Percentiles rank a stretch among this genome's conserved stretches.
These are phyloP conservation scores for Coccomyxa subellipsoidea DNA, from an alignment of 163 green algal genomes.

Conservation along the genomic window DNA sequence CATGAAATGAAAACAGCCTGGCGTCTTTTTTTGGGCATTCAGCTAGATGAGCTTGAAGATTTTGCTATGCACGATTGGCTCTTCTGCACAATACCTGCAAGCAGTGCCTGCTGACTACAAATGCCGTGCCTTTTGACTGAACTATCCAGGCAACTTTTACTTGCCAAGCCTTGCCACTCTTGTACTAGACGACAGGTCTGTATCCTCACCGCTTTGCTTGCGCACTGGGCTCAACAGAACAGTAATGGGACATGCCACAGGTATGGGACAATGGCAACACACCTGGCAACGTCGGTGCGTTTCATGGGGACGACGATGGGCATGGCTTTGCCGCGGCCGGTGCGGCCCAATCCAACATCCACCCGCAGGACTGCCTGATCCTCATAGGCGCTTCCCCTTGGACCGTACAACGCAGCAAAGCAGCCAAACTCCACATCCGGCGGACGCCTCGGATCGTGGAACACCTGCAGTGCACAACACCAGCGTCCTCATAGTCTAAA, in stretches of 20 bases:
- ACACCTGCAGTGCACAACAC: no score
- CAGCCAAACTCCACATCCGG: conserved; percentile 61
- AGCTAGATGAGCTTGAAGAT: not conserved
- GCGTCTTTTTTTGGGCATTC: no score
- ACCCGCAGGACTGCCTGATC: conserved; percentile 46
- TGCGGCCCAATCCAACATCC: conserved; percentile 21
- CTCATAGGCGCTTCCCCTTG: conserved; percentile 10
- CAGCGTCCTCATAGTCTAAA: no score
- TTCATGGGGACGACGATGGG: not conserved
- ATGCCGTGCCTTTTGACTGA: no score
- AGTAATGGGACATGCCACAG: not conserved
- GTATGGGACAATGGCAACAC: no score
- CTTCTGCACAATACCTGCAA: not conserved
- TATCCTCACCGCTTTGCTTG: no score
- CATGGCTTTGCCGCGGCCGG: not conserved
- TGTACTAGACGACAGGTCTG: no score
- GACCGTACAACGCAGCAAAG: conserved; percentile 44
- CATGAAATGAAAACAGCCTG: not conserved
- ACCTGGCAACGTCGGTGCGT: conserved; percentile 8
- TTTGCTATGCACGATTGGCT: not conserved
- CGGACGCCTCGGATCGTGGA: conserved; percentile 17
- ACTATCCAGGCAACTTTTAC: no score
- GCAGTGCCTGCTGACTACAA: not conserved
- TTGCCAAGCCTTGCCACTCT: no score
- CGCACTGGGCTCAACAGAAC: not conserved